Conservation (phyloP, 2,329 filamentous ascomycete species). For the Immersiporthe knoxdaviesiana region DNA sequence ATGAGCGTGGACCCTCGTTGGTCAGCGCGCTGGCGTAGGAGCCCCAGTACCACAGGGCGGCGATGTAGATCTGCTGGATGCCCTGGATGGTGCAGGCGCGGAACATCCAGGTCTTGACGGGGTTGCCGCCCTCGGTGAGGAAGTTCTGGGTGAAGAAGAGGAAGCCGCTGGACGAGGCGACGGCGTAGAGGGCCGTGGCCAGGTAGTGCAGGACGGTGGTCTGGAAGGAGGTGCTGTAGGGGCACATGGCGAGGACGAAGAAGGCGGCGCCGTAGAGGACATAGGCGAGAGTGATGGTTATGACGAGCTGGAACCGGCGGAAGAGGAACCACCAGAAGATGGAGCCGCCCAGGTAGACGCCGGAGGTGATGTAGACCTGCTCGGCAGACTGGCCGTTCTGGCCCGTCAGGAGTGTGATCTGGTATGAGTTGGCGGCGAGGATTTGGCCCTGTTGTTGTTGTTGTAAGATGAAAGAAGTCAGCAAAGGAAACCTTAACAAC, state of each 20-base stretch:
- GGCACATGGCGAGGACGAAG: constrained; percentile 64
- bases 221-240: constrained; percentile 47
- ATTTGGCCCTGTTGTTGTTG: constrained; percentile 65
- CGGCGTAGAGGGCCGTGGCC: constrained; percentile 64
- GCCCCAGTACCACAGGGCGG: constrained; percentile 70
- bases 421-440: constrained; percentile 68
- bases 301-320: constrained; percentile 59
- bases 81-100: constrained; percentile 70
- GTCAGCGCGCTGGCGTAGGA: constrained; percentile 46
- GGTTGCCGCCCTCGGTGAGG: constrained; percentile 61
- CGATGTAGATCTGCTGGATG: constrained; percentile 67
- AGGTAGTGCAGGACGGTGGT: constrained; percentile 58
- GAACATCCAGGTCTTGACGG: constrained; percentile 69
- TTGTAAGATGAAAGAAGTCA: neutral
- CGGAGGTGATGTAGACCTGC: constrained; percentile 64
- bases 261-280: constrained; percentile 66
- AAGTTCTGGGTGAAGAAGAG: constrained; percentile 71
- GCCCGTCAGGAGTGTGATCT: constrained; percentile 69
- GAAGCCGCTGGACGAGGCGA: constrained; percentile 64
- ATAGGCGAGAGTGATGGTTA: constrained; percentile 63
- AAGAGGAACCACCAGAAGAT: constrained; percentile 67
- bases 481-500: too few species aligned
- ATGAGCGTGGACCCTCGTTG: constrained; percentile 40
- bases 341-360: constrained; percentile 61
- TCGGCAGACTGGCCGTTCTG: constrained; percentile 61